These are phyloP conservation scores for Torrubiellomyces zombiae DNA, from an alignment of 2,329 filamentous ascomycete species.

Conservation along the genomic window DNA sequence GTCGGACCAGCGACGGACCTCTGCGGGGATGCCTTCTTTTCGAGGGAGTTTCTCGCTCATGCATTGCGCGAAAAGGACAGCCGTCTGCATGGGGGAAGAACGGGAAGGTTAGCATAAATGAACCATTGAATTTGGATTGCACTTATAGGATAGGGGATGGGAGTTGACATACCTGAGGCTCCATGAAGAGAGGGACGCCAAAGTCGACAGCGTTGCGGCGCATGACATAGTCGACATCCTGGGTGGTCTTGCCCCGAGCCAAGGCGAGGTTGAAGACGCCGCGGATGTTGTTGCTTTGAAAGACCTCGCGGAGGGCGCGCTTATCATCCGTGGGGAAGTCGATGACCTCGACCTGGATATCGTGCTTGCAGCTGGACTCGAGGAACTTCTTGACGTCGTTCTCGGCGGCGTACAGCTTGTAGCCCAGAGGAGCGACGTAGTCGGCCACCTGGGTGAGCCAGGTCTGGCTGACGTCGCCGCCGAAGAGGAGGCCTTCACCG, in stretches of 20 bases:
- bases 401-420: constrained; percentile 84
- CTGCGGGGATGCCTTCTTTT: constrained; percentile 69
- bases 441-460: constrained; percentile 68
- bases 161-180: constrained; percentile 61
- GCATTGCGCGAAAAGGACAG: constrained; percentile 87
- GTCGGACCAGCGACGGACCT: constrained; percentile 89
- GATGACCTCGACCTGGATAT: constrained; percentile 68
- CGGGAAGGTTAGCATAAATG: too few relatives aligned
- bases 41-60: constrained; percentile 94
- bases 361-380: constrained; percentile 51
- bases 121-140: too few relatives aligned
- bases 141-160: too few relatives aligned
- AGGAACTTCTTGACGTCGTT: constrained; percentile 68
- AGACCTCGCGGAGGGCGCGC: constrained; percentile 82
- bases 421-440: constrained; percentile 74
- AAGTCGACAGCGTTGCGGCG: constrained; percentile 96
- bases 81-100: constrained; percentile 71
- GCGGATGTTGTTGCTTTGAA: constrained; percentile 90
- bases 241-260: constrained; percentile 62
- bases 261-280: constrained; percentile 91
- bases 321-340: constrained; percentile 97
- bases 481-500: constrained; percentile 88
- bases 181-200: constrained; percentile 94
- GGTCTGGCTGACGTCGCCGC: constrained; percentile 59
- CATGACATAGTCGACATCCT: constrained; percentile 97